Base-by-base conservation (phyloP, 306 rosid species). In the Vachellia pachyceras region DNA sequence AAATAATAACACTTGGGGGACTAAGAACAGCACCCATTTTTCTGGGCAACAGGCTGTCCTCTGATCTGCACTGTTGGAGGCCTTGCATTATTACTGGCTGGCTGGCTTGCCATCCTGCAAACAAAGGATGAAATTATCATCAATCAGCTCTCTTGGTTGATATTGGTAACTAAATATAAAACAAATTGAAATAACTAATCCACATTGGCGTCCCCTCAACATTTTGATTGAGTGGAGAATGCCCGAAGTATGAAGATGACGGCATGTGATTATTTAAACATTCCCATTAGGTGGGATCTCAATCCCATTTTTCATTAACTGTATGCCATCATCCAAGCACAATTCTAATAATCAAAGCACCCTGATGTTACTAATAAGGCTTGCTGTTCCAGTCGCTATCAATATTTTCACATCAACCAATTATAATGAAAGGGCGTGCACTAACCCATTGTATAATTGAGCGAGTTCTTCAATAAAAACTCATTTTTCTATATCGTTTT, bases 21-120 rank as follows among this genome's bases (percentile, higher is more conserved):
- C 77, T 81, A 88, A 76, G 90, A 88, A 73, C 91, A 88, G 75
- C 89, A 88, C 18, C 91, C 87, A 72, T 82, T 39, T 81, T 88
- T 81, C 82, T 88, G 91, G 18, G 82, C 89, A 66, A 88, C 89
- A 36, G 91, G 91, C 69, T 88, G 91, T 77, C 91, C 91, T 78
- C 69, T 83, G 73, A 88, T 83, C 78, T 88, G 87, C 77, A 88
- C 91, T 35, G 85, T 88, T 9, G 89, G 86, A 71, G 91, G 89
- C 87, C 89, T 88, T 57, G 78, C 82, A 58, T 76, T 82, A 29
- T 66, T 85, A 3, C 57, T 76, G 3, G 87, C 33, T 12, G 89
- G 89, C 60, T 88, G 89, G 78, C 87, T 88, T 4, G 87, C 91
- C 89, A 88, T 88, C 78, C 91, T 88, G 57, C 81, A 88, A 14